These are phyloP conservation scores for Acacia melanoxylon DNA, from an alignment of 306 rosid genomes.

Conservation along the genomic window DNA sequence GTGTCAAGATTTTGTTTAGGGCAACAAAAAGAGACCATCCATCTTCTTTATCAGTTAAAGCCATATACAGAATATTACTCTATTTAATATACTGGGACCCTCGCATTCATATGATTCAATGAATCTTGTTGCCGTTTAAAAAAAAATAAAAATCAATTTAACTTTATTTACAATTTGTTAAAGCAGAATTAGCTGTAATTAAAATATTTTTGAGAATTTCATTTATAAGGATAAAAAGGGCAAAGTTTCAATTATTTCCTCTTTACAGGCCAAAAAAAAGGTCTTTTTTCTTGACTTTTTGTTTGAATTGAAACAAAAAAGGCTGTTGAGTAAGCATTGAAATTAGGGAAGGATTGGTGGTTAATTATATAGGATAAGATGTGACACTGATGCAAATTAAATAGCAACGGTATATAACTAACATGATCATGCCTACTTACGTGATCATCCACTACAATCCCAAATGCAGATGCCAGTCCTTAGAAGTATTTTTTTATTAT, in stretches of 20 bases:
- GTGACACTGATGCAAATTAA: not conserved
- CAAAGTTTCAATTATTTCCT: not conserved
- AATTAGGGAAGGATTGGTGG: not conserved
- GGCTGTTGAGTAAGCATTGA: not conserved
- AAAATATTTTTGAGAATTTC: not conserved
- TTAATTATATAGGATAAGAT: not conserved
- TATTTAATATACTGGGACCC: not conserved
- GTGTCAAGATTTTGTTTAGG: conserved; percentile 28
- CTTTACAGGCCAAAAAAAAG: not conserved
- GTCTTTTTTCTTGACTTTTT: not conserved
- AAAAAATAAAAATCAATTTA: not conserved
- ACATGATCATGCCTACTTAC: conserved; percentile 4
- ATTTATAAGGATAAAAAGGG: not conserved
- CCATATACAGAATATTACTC: too few relatives aligned
- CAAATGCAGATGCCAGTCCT: not conserved
- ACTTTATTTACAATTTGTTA: not conserved
- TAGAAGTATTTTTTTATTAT: too few relatives aligned
- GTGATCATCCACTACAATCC: not conserved
- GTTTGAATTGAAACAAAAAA: not conserved
- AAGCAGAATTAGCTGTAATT: not conserved
- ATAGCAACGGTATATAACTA: conserved; percentile 18
- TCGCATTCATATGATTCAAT: not conserved
- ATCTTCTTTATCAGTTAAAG: not conserved
- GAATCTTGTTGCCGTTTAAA: not conserved
- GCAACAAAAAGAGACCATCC: not conserved